Conservation (phyloP, 768 basidiomycete genomes). For the Rhodocollybia butyracea region DNA sequence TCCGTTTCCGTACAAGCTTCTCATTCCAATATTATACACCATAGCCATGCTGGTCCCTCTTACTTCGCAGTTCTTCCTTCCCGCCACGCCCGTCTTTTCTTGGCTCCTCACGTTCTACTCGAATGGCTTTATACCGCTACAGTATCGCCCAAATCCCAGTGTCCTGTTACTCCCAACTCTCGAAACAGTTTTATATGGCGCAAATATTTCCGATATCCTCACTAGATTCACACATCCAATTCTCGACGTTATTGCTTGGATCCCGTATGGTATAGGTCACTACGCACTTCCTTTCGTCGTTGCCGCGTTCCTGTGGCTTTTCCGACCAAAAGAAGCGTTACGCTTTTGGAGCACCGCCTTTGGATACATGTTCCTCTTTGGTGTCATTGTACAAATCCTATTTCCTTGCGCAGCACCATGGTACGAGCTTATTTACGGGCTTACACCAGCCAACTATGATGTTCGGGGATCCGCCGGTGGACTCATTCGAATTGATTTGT, state of each 20-base stretch:
- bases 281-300: conserved; percentile 86
- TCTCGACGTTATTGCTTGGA: conserved; percentile 92
- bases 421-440: conserved; percentile 97
- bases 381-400: conserved; percentile 84
- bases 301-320: conserved; percentile 84
- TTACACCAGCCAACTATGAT: conserved; percentile 90
- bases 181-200: conserved; percentile 93
- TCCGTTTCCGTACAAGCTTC: conserved; percentile 67
- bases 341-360: conserved; percentile 85
- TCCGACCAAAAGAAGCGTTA: conserved; percentile 76
- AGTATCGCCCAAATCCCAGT: conserved; percentile 77
- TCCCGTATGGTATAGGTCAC: conserved; percentile 95
- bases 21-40: conserved; percentile 70
- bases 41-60: conserved; percentile 75
- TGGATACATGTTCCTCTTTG: conserved; percentile 89
- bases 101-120: conserved; percentile 89
- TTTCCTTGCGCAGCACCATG: conserved; percentile 94
- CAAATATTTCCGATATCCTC: conserved; percentile 96
- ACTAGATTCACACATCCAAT: conserved; percentile 91
- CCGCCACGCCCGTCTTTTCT: conserved; percentile 81
- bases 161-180: conserved; percentile 93
- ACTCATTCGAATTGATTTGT: conserved; percentile 84
- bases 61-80: conserved; percentile 87
- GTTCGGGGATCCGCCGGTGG: conserved; percentile 95
- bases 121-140: conserved; percentile 77